Base-by-base conservation (phyloP, 2,329 filamentous ascomycete genomes). In the Xylaria polymorpha region DNA sequence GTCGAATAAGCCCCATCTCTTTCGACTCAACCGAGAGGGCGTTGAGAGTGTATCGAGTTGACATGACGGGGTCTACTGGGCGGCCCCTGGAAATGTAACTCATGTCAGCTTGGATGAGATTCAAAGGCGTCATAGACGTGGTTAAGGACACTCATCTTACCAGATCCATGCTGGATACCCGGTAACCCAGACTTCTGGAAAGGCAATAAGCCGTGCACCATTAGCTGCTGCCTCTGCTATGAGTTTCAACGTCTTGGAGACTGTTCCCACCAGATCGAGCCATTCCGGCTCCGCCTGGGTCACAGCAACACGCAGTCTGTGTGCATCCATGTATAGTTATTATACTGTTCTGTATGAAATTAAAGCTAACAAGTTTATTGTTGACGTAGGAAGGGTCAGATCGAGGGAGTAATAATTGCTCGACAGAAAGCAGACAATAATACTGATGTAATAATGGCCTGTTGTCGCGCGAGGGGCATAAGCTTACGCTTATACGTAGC, bases 1-100 rank as follows among this genome's bases (percentile, higher is more conserved):
- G 55, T 10, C 77, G 76, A 68, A 85, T 78, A 8, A 64, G 60
- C 2, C 74, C 71, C 80, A 85, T 84, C 50, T 81, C 79, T 0
- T 76, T 68, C 10, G 78, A 79, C 12, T 75, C 65, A 9, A 76
- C 15, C 0, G 59, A n/a, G 1, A 81, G 72, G 0, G 78, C 78
- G 67, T 81, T 81, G 57, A 73, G 70, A 37, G 78, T 76, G 72
- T 82, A 83, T 44, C 61, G 68, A 3, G 74, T 77, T 22, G 76
- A 72, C 41, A 79, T 69, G 8, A 73, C 71, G 12, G 75, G 65
- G 62, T 82, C 80, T 22, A 81, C 70, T 0, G 76, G 71, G 0
- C 78, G 74, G 29, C 74, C 66, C 80, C 80, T 82, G 39, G 46
- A 35, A 37, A 48, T 41, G 80, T 80, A 79, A 35, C 7, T 53